Percentiles rank a stretch among this genome's conserved stretches.
phyloP scores from a whole-genome alignment of 2,329 filamentous ascomycete species.

The Xylariaceae sp. region DNA sequence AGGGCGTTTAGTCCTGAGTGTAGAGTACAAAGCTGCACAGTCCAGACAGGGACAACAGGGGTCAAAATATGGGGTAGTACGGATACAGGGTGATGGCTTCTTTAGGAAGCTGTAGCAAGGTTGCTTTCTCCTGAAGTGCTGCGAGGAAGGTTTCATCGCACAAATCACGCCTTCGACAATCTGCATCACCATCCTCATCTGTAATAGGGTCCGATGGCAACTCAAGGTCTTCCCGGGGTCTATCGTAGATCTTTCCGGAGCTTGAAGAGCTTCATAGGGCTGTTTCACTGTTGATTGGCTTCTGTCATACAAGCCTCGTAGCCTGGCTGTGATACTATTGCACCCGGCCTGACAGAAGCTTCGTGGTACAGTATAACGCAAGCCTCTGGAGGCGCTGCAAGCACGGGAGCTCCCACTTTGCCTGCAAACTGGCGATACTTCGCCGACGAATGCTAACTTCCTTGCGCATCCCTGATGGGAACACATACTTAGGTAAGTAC shows the following conservation, averaged over 20 bases:
- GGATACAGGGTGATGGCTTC: no score
- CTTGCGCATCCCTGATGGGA: no score
- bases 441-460: no score
- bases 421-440: no score
- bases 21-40: no score
- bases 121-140: neutral
- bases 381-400: neutral
- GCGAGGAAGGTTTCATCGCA: neutral
- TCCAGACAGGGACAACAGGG: no score
- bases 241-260: no score
- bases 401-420: neutral
- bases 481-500: no score
- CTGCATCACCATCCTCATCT: neutral
- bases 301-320: neutral
- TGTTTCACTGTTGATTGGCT: neutral
- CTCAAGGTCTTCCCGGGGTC: no score
- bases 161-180: neutral
- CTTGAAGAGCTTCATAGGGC: no score
- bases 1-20: no score
- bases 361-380: neutral
- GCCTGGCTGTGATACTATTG: neutral
- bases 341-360: neutral
- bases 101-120: neutral
- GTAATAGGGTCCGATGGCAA: neutral
- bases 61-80: neutral